phyloP scores from a whole-genome alignment of 2,329 filamentous ascomycete species.

The Cytospora paraplurivora region DNA sequence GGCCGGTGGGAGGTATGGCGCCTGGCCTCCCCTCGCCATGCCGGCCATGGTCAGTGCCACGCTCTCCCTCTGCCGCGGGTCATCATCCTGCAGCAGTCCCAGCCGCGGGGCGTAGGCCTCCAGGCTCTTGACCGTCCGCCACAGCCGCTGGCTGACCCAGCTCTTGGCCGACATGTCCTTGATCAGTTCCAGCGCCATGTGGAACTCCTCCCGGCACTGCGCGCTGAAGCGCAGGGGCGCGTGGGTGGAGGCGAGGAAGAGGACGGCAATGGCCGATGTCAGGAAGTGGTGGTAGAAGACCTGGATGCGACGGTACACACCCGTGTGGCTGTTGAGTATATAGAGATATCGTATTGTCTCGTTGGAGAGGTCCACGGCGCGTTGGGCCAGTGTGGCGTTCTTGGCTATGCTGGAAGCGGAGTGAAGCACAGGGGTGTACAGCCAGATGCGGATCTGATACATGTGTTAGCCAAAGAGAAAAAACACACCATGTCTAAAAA shows the following conservation, averaged over 20 bases:
- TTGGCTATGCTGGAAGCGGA: conserved; percentile 80
- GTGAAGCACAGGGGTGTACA: conserved; percentile 85
- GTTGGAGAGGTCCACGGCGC: conserved; percentile 72
- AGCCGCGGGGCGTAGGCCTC: conserved; percentile 73
- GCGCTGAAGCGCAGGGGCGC: conserved; percentile 71
- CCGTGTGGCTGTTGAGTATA: conserved; percentile 70
- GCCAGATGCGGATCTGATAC: conserved; percentile 71
- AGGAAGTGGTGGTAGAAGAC: conserved; percentile 82
- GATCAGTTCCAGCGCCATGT: conserved; percentile 74
- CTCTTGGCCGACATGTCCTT: conserved; percentile 72
- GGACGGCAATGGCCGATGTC: conserved; percentile 71
- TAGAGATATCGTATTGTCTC: conserved; percentile 73
- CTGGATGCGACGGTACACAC: conserved; percentile 71
- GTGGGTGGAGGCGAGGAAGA: conserved; percentile 77
- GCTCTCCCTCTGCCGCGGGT: conserved; percentile 48
- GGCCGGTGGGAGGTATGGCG: not conserved
- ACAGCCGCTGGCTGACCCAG: conserved; percentile 71
- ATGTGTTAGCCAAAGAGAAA: not conserved
- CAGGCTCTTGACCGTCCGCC: conserved; percentile 70
- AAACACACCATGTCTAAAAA: not conserved
- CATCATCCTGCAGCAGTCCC: conserved; percentile 55
- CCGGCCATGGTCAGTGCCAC: conserved; percentile 60
- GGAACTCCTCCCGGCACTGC: conserved; percentile 73
- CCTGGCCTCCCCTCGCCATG: conserved; percentile 46
- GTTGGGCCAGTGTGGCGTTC: conserved; percentile 72